Conservation (phyloP, 371 early-diverging fungal genomes). For the Mucor circinelloides region DNA sequence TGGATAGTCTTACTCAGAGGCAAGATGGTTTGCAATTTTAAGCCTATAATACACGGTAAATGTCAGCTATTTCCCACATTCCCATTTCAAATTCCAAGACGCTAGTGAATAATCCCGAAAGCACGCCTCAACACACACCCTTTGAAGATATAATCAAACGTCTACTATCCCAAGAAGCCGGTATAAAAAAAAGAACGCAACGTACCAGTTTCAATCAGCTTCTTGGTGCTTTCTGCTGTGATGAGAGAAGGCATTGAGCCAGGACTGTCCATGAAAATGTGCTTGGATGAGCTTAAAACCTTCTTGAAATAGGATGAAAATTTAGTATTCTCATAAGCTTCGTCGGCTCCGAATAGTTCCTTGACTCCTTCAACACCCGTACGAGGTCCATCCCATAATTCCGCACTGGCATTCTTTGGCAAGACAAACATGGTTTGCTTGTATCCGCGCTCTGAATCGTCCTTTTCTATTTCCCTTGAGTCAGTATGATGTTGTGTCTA, state of each 20-base stretch:
- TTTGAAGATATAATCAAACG: constrained; percentile 14
- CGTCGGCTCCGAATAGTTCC: constrained; percentile 84
- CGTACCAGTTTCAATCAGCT: constrained; percentile 43
- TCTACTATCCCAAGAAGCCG: constrained; percentile 13
- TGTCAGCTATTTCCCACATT: background rate
- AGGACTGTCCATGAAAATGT: constrained; percentile 45
- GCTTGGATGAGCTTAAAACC: constrained; percentile 24
- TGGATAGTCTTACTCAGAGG: constrained; percentile 67
- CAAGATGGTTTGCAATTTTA: constrained; percentile 43
- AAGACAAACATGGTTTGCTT: constrained; percentile 87
- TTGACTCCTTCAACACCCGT: constrained; percentile 83
- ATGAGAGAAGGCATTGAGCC: constrained; percentile 31
- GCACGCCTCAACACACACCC: constrained; percentile 13
- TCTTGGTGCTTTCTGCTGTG: constrained; percentile 20
- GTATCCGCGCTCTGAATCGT: constrained; percentile 64
- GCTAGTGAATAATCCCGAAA: background rate
- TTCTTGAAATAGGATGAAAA: constrained; percentile 31
- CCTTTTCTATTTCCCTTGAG: constrained; percentile 51
- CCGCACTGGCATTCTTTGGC: constrained; percentile 71
- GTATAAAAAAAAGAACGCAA: constrained; percentile 13
- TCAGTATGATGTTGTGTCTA: background rate
- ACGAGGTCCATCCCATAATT: constrained; percentile 94
- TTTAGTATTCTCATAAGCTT: constrained; percentile 53
- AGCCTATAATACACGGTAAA: constrained; percentile 19
- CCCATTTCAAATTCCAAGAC: background rate